phyloP scores from a whole-genome alignment of 768 basidiomycete genomes.

The Candolleomyces aberdarensis region DNA sequence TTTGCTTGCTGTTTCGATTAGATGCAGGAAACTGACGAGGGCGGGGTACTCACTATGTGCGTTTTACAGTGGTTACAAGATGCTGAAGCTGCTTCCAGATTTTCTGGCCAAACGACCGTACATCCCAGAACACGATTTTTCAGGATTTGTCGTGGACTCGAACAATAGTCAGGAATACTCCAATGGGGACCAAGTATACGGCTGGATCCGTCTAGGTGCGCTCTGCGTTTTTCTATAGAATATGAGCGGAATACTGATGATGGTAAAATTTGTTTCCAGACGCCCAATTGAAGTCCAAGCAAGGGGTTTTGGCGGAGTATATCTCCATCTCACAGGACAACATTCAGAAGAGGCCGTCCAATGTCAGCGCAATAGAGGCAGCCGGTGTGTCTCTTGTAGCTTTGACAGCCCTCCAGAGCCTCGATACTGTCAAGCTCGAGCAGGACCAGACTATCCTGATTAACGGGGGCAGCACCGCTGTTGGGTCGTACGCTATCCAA shows the following conservation, averaged over 20 bases:
- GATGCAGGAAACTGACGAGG: not conserved
- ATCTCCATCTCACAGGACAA: constrained; percentile 37
- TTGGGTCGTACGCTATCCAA: constrained; percentile 69
- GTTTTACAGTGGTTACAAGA: constrained; percentile 51
- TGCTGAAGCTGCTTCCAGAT: constrained; percentile 47
- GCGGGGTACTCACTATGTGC: too few relatives aligned
- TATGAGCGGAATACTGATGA: not conserved
- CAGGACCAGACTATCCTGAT: constrained; percentile 59
- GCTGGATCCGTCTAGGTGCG: constrained; percentile 38
- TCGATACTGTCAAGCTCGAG: constrained; percentile 49
- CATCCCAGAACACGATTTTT: constrained; percentile 58
- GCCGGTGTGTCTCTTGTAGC: constrained; percentile 59
- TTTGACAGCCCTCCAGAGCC: constrained; percentile 55
- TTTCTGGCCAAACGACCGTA: constrained; percentile 46
- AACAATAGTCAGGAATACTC: constrained; percentile 47
- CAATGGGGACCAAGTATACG: constrained; percentile 64
- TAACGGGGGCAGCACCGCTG: constrained; percentile 67
- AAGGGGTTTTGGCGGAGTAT: constrained; percentile 63
- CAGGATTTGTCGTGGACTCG: constrained; percentile 57
- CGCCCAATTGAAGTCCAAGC: constrained; percentile 32
- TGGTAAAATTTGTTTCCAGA: constrained; percentile 15
- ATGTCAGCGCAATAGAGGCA: constrained; percentile 52
- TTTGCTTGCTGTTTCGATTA: not conserved
- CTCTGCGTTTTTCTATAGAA: not conserved
- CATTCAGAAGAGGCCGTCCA: constrained; percentile 43